Conservation (phyloP, 176 grass and related monocot genomes). For the Avena insularis region DNA sequence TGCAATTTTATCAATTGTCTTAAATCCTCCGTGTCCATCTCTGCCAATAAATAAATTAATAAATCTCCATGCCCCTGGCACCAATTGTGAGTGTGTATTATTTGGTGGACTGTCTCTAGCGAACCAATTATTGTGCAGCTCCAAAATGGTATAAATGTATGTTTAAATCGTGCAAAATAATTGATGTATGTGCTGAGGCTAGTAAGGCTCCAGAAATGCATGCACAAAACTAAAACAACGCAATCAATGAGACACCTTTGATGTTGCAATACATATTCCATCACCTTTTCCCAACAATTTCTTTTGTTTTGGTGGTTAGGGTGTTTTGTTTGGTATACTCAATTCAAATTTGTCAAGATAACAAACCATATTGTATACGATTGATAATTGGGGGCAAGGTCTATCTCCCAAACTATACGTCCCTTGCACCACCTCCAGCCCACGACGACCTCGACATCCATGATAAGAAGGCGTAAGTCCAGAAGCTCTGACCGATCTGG, state of each 20-base stretch:
- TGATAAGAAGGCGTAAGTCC: too few relatives aligned
- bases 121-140: constrained; percentile 35
- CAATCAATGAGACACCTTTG: not conserved
- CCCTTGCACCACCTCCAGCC: too few relatives aligned
- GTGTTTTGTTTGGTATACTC: too few relatives aligned
- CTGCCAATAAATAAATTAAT: not conserved
- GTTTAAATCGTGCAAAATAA: constrained; percentile 6
- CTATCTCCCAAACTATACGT: too few relatives aligned
- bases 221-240: not conserved
- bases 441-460: too few relatives aligned
- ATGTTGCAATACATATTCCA: constrained; percentile 2
- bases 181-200: not conserved
- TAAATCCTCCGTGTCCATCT: not conserved
- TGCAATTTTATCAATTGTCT: not conserved
- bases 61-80: constrained; percentile 7
- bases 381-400: too few relatives aligned
- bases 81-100: not conserved
- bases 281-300: not conserved
- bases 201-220: constrained; percentile 31
- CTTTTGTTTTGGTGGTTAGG: too few relatives aligned
- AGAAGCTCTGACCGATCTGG: too few relatives aligned
- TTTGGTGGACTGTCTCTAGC: constrained; percentile 42
- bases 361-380: too few relatives aligned
- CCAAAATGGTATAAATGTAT: constrained; percentile 12
- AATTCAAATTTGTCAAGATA: too few relatives aligned